Percentiles rank a stretch among this genome's conserved stretches.
Conservation (phyloP, 257 asterid genomes). For the Penstemon eatonii region DNA sequence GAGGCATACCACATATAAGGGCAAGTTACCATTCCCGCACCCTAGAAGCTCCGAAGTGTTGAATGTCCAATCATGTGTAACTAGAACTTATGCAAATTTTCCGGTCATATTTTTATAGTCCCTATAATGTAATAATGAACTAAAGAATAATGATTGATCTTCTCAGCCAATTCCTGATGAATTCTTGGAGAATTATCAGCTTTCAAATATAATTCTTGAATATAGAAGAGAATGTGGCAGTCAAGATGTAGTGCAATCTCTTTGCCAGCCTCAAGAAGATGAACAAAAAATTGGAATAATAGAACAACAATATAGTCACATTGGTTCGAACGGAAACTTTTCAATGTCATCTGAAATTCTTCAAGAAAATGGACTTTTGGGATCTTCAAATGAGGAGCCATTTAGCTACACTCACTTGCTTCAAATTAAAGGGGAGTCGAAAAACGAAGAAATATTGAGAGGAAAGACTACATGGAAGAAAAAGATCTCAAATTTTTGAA, state of each 20-base stretch:
- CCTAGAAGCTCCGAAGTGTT: too few relatives aligned
- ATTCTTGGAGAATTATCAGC: constrained; percentile 71
- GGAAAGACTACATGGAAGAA: too few relatives aligned
- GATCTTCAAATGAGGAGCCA: neutral
- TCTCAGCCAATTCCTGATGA: constrained; percentile 77
- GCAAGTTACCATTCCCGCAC: too few relatives aligned
- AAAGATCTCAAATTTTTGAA: too few relatives aligned
- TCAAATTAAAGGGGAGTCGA: too few relatives aligned
- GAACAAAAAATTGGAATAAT: constrained; percentile 18
- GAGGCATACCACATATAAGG: too few relatives aligned
- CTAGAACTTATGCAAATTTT: too few relatives aligned
- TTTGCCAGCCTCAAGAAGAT: constrained; percentile 58
- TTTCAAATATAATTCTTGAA: constrained; percentile 56
- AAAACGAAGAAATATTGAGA: too few relatives aligned
- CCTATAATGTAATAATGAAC: neutral
- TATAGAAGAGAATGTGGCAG: constrained; percentile 90
- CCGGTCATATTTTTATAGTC: too few relatives aligned
- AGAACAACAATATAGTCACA: neutral
- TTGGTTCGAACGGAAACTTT: constrained; percentile 29
- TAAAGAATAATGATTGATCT: neutral
- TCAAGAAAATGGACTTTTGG: constrained; percentile 25
- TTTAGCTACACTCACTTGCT: too few relatives aligned
- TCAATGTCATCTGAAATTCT: constrained; percentile 17
- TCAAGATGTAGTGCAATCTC: constrained; percentile 70
- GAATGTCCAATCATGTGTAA: too few relatives aligned